A percentile compares a stretch with the other conserved stretches of the same genome.
These are phyloP conservation scores for Psilocybe cyanescens DNA, from an alignment of 768 basidiomycete genomes.

Conservation along the genomic window DNA sequence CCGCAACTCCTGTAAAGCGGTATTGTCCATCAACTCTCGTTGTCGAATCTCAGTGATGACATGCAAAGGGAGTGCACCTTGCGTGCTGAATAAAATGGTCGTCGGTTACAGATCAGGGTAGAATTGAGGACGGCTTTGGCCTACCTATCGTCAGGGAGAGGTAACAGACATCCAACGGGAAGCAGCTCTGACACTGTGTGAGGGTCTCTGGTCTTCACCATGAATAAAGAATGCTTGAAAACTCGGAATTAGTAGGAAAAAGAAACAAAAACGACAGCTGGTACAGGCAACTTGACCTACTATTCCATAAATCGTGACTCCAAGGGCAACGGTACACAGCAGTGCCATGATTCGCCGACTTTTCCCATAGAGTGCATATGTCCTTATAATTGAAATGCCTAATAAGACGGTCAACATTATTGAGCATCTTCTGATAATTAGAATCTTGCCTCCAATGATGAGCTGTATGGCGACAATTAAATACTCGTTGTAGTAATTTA, in stretches of 20 bases:
- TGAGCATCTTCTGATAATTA: background rate
- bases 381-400: background rate
- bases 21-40: background rate
- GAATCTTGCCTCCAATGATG: background rate
- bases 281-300: background rate
- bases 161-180: background rate
- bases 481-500: background rate
- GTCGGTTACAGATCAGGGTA: too few species aligned
- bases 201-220: background rate
- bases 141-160: background rate
- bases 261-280: background rate
- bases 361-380: background rate
- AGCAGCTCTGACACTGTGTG: background rate
- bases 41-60: too few species aligned
- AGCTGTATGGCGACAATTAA: background rate
- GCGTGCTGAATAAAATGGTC: too few species aligned
- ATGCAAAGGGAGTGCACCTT: too few species aligned
- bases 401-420: background rate
- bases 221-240: background rate
- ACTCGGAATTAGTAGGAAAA: background rate
- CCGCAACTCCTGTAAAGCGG: background rate
- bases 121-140: background rate
- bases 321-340: background rate
- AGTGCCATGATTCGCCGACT: background rate
- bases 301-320: background rate